Percentiles rank a stretch among this genome's conserved stretches.
Conservation (phyloP, 495 filamentous ascomycete genomes). For the Neurospora sublineolata region DNA sequence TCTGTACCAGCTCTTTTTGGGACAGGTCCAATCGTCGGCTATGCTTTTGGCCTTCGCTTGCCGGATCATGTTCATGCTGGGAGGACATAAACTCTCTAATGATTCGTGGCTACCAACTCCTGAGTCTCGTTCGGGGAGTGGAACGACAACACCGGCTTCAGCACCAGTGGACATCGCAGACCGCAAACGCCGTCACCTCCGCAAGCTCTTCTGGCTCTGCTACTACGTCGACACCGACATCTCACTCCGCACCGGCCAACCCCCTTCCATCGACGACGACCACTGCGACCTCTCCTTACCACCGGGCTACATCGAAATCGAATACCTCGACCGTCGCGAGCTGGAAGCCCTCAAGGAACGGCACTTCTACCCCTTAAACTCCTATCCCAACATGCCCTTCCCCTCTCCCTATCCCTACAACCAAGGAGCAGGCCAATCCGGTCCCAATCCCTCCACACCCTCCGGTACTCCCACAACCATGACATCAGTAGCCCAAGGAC, state of each 20-base stretch:
- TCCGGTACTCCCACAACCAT: background rate
- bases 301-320: constrained; percentile 30
- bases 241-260: constrained; percentile 38
- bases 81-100: constrained; percentile 25
- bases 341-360: background rate
- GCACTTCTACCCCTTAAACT: background rate
- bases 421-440: background rate
- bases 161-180: background rate
- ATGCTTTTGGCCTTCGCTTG: constrained; percentile 32
- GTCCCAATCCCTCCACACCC: background rate
- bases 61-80: constrained; percentile 37
- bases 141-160: background rate
- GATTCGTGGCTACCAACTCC: background rate
- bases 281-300: constrained; percentile 44
- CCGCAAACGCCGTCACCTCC: constrained; percentile 21
- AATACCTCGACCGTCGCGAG: constrained; percentile 9
- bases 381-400: background rate
- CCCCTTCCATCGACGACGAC: constrained; percentile 39
- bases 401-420: background rate
- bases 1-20: constrained; percentile 32
- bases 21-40: constrained; percentile 34
- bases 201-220: constrained; percentile 43
- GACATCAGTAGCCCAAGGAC: constrained; percentile 5
- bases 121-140: background rate
- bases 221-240: constrained; percentile 43